Conservation (phyloP, 2,329 filamentous ascomycete genomes). For the Ophiocordyceps polyrhachis-furcata region DNA sequence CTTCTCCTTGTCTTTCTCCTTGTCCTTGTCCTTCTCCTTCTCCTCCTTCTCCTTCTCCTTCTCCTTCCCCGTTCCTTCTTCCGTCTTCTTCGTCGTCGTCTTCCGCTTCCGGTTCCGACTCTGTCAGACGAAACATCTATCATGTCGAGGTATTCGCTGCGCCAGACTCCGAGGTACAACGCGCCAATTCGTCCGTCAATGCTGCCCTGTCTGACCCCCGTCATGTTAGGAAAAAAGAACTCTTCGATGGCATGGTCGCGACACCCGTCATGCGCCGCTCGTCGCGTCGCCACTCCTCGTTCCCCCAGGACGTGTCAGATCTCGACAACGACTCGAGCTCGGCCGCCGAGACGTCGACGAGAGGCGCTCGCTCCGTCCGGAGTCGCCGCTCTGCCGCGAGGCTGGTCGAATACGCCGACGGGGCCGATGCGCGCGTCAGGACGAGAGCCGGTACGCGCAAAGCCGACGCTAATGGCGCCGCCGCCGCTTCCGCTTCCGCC, state of each 20-base stretch:
- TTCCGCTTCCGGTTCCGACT: too few species aligned
- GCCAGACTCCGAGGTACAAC: constrained; percentile 13
- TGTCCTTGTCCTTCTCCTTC: too few species aligned
- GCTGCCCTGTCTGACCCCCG: background rate
- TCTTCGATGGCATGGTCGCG: constrained; percentile 42
- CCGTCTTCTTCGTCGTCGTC: too few species aligned
- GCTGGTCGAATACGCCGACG: constrained; percentile 16
- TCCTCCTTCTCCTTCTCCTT: too few species aligned
- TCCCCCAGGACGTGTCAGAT: constrained; percentile 24
- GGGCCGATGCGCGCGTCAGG: constrained; percentile 13
- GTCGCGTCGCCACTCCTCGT: constrained; percentile 30
- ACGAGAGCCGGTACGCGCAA: background rate
- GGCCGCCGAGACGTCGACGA: constrained; percentile 22
- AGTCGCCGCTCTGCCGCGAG: constrained; percentile 25
- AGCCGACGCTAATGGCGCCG: background rate
- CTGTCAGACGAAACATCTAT: background rate
- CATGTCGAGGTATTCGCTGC: constrained; percentile 13
- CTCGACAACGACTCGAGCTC: constrained; percentile 30
- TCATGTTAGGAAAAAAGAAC: constrained; percentile 34
- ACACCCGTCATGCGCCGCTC: constrained; percentile 27
- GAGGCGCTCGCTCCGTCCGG: constrained; percentile 16
- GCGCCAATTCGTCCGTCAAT: background rate
- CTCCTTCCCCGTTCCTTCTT: too few species aligned
- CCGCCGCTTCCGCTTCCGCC: background rate
- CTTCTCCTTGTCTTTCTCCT: too few species aligned